phyloP scores from a whole-genome alignment of 2,329 filamentous ascomycete species.

The Ophiocordyceps camponoti-floridani region DNA sequence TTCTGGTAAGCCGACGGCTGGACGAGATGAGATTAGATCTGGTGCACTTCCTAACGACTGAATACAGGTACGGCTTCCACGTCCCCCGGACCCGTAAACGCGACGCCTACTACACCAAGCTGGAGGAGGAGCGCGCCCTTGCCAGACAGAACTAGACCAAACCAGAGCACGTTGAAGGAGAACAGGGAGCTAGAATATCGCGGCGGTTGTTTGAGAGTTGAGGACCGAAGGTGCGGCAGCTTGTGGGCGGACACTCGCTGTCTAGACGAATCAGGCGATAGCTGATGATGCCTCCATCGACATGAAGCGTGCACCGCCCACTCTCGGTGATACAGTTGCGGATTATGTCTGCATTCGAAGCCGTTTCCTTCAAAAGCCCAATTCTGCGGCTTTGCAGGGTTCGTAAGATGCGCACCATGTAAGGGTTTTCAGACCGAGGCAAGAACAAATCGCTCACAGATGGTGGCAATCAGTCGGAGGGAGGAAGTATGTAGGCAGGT shows the following conservation, averaged over 20 bases:
- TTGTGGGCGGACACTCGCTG: conserved; percentile 6
- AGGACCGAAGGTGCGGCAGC: too few species aligned
- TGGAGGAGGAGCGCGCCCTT: conserved; percentile 36
- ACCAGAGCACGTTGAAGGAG: neutral
- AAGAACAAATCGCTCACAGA: too few species aligned
- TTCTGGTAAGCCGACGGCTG: conserved; percentile 32
- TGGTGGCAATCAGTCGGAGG: too few species aligned
- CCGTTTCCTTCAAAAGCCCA: too few species aligned
- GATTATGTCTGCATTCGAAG: neutral
- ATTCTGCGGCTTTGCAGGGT: too few species aligned
- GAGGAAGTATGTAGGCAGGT: too few species aligned
- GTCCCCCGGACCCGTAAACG: conserved; percentile 39
- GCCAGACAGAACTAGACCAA: conserved; percentile 13
- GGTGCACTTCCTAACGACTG: neutral
- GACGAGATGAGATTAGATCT: neutral
- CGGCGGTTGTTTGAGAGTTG: too few species aligned
- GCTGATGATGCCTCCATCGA: conserved; percentile 6
- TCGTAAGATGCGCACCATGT: too few species aligned
- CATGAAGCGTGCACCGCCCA: neutral
- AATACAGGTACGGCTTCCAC: conserved; percentile 41
- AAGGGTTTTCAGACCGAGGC: too few species aligned
- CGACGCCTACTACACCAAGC: conserved; percentile 39
- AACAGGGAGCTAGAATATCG: neutral
- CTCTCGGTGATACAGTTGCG: neutral
- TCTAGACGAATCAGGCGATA: conserved; percentile 11